Conservation (phyloP, 345 rosid genomes). For the Psidium guajava region DNA sequence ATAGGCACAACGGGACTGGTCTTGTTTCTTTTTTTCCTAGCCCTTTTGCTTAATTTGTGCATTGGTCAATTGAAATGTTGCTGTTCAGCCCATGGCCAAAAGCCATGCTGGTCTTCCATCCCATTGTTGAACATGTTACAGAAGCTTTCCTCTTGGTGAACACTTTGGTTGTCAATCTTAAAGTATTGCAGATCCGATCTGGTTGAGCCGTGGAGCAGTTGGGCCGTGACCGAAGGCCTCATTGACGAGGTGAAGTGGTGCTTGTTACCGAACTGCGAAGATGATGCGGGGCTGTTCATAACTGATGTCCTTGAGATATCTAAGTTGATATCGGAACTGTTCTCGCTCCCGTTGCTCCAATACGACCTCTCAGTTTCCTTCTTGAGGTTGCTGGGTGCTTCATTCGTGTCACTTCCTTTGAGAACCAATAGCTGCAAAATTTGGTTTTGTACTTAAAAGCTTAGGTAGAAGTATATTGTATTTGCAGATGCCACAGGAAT, state of each 20-base stretch:
- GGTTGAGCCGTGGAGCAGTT: neutral
- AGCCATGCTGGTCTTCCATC: constrained; percentile 1
- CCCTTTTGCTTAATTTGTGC: neutral
- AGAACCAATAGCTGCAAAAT: neutral
- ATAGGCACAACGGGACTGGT: neutral
- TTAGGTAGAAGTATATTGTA: neutral
- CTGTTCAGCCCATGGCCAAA: constrained; percentile 6
- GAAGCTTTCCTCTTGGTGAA: constrained; percentile 19
- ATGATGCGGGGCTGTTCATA: neutral
- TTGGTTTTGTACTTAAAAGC: neutral
- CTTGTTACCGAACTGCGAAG: neutral
- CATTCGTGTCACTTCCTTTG: neutral
- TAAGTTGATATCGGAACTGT: constrained; percentile 5
- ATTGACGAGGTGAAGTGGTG: neutral
- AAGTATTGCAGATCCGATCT: neutral
- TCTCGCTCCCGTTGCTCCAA: constrained; percentile 3
- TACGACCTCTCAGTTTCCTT: neutral
- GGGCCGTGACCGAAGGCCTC: neutral
- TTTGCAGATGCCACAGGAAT: neutral
- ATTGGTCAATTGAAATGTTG: constrained; percentile 1
- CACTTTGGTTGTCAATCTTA: neutral
- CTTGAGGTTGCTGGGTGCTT: neutral
- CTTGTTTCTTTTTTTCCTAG: neutral
- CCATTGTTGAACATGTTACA: constrained; percentile 7
- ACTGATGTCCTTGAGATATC: neutral